phyloP scores from a whole-genome alignment of 139 green algal species.

The Desmodesmus armatus region DNA sequence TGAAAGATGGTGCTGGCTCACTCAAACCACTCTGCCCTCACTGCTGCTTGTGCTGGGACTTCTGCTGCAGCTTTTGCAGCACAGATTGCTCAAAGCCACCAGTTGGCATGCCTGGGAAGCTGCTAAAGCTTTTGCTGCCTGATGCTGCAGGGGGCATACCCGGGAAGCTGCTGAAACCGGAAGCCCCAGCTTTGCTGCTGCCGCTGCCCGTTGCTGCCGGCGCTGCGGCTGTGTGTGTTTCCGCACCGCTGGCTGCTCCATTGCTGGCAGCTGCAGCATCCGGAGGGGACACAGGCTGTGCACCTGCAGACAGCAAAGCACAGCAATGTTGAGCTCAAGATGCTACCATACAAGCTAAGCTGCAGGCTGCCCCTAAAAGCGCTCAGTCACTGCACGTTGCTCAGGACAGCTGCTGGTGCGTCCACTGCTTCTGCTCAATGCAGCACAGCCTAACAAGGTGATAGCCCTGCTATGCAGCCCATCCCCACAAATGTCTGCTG shows the following conservation, averaged over 20 bases:
- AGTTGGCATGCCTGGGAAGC: slow-evolving; percentile 4
- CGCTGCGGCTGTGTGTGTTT: background rate
- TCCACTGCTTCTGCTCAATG: background rate
- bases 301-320: background rate
- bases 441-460: too few relatives aligned
- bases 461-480: too few relatives aligned
- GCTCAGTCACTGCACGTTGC: background rate
- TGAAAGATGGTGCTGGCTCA: too few relatives aligned
- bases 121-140: slow-evolving; percentile 2
- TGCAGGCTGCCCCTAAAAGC: too few relatives aligned
- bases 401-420: background rate
- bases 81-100: too few relatives aligned
- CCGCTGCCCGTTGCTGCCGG: background rate
- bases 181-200: background rate
- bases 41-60: background rate
- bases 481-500: too few relatives aligned
- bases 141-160: background rate
- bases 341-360: too few relatives aligned
- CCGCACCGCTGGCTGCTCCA: background rate
- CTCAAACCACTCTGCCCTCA: too few relatives aligned
- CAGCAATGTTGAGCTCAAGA: too few relatives aligned
- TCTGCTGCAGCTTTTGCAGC: background rate
- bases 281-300: background rate
- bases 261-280: background rate
- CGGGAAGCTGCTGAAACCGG: slow-evolving; percentile 16